A percentile compares a stretch with the other conserved stretches of the same genome.
Conservation (phyloP, 257 asterid species). For the Handroanthus guayacan region DNA sequence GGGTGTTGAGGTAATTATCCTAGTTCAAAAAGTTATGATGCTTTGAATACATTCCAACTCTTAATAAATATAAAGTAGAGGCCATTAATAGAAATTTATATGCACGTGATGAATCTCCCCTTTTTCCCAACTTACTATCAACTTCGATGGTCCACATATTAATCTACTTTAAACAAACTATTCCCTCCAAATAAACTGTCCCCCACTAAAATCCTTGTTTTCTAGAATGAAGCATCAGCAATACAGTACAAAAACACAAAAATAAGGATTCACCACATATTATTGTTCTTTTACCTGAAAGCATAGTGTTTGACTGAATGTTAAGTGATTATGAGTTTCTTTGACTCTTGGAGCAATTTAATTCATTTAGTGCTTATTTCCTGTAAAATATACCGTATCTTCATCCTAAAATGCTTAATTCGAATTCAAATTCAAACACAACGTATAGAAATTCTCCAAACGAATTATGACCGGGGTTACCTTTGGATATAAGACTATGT, state of each 20-base stretch:
- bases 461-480: not conserved
- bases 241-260: not conserved
- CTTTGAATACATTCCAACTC: not conserved
- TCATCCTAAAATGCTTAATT: not conserved
- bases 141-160: not conserved
- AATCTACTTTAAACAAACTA: not conserved
- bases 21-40: not conserved
- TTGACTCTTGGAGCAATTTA: not conserved
- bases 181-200: not conserved
- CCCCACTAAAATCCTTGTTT: conserved; percentile 3
- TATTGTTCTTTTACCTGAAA: not conserved
- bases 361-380: no score
- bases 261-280: not conserved
- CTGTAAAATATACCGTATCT: not conserved
- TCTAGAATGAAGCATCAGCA: not conserved
- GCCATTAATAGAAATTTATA: not conserved
- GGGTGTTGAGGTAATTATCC: no score
- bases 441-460: not conserved
- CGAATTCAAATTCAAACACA: not conserved
- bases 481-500: not conserved
- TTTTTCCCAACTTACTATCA: not conserved
- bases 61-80: not conserved
- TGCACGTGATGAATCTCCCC: not conserved
- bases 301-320: not conserved
- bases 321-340: not conserved